Base-by-base conservation (phyloP, 768 basidiomycete genomes). In the Termitomyces bulborhizus region DNA sequence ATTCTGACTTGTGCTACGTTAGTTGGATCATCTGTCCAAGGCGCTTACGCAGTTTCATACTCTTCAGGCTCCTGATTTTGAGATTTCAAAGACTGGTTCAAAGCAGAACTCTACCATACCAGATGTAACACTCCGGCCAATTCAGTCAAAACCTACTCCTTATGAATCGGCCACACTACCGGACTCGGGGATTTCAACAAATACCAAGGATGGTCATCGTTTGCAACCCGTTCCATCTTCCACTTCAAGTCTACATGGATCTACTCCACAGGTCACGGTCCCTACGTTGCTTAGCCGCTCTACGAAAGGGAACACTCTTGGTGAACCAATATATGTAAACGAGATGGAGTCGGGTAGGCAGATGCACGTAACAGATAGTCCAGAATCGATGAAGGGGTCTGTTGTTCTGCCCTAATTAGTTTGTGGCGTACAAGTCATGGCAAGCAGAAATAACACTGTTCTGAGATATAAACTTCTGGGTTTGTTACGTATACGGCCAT, bases 21-120 rank as follows among this genome's bases (percentile, higher is more conserved):
- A 86, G 85, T 71, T 88, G 29, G 83, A 81, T 60, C 78, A 83
- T 21, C 73, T 88, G 4, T 79, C 79, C 3, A 72, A 71, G 57
- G 73, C 77, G 1, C 68, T 81, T 24, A 74, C 75, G 13, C 72
- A 76, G 49, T 81, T 82, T 59, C 79, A 81, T 59, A 70, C 75
- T 7, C 69, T 80, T 37, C 74, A 75, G 64, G 71, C 71, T 8
- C 79, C 78, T 4, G 71, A 70, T 44, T 67, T 78, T n/a, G 71
- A 76, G 26, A 73, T 76, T 52, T 62, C 69, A 4, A 63, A 68
- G 37, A 36, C 44, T 36, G 44, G 31, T 40, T 63, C 60, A 27
- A 53, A 57, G 18, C 64, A 57, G 47, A 60, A 54, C 45, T 59
- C 63, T 18, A 47, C 53, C 21, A 61, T 57, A 29, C 60, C 62